phyloP scores from a whole-genome alignment of 495 filamentous ascomycete genomes.

The Penicillium paradoxum region DNA sequence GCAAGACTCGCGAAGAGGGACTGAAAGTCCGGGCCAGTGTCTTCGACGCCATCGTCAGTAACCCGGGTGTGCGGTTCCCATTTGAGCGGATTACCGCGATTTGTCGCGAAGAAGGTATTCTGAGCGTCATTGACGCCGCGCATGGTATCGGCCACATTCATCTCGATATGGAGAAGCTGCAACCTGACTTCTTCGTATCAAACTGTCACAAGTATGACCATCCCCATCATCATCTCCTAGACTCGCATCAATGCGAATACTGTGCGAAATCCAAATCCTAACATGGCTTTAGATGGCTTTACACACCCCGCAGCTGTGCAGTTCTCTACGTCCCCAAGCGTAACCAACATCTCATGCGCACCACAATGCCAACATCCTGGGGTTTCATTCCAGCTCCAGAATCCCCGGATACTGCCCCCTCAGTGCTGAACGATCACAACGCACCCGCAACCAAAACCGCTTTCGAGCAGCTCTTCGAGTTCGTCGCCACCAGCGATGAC shows the following conservation, averaged over 20 bases:
- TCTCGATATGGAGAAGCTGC: conserved; percentile 57
- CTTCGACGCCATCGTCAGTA: conserved; percentile 72
- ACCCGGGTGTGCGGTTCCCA: conserved; percentile 73
- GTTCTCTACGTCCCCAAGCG: conserved; percentile 70
- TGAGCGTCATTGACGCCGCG: conserved; percentile 70
- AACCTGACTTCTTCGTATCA: conserved; percentile 76
- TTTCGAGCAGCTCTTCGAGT: conserved; percentile 72
- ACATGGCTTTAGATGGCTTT: conserved; percentile 62
- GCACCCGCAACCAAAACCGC: conserved; percentile 36
- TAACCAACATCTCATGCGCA: conserved; percentile 70
- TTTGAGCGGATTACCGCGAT: conserved; percentile 61
- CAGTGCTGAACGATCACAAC: conserved; percentile 47
- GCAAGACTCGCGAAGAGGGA: conserved; percentile 36
- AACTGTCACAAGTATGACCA: conserved; percentile 73
- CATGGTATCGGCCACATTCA: conserved; percentile 76
- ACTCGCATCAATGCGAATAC: background rate
- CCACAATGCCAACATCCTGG: conserved; percentile 66
- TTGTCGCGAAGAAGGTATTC: conserved; percentile 59
- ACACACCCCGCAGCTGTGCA: conserved; percentile 73
- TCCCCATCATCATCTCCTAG: background rate
- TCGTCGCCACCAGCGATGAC: conserved; percentile 69
- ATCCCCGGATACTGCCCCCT: conserved; percentile 21
- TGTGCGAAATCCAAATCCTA: background rate
- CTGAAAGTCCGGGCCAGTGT: conserved; percentile 55
- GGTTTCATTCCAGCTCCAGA: conserved; percentile 43